Conservation (phyloP, 1,139 yeast species). For the Geotrichum australiense region DNA sequence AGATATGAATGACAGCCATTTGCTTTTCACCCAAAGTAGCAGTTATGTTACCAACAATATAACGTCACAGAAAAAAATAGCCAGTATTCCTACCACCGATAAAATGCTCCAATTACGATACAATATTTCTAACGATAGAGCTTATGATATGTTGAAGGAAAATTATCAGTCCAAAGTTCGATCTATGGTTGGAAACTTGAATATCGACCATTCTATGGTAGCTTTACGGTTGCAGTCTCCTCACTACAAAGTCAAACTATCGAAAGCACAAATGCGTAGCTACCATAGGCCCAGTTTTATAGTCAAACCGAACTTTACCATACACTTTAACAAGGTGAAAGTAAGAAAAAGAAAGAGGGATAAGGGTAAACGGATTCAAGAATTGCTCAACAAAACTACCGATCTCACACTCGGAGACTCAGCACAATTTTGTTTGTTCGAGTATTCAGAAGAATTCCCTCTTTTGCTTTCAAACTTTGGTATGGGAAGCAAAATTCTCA, state of each 20-base stretch:
- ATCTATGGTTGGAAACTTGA: conserved; percentile 84
- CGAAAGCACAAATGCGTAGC: conserved; percentile 62
- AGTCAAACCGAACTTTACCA: conserved; percentile 69
- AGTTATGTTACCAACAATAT: conserved; percentile 27
- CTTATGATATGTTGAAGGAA: conserved; percentile 73
- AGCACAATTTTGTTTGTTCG: conserved; percentile 69
- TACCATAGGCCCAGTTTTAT: conserved; percentile 76
- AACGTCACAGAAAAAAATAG: conserved; percentile 27
- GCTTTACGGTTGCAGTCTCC: conserved; percentile 87
- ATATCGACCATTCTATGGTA: conserved; percentile 86
- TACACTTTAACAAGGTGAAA: conserved; percentile 70
- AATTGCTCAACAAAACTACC: conserved; percentile 59
- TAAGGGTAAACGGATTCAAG: conserved; percentile 71
- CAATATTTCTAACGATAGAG: conserved; percentile 81
- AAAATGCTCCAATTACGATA: conserved; percentile 49
- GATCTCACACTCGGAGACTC: conserved; percentile 84
- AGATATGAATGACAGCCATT: conserved; percentile 82
- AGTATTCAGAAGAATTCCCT: conserved; percentile 88
- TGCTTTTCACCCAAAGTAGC: conserved; percentile 46
- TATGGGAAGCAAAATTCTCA: conserved; percentile 91
- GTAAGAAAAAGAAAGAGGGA: conserved; percentile 85
- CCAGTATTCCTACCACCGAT: conserved; percentile 43
- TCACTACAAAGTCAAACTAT: conserved; percentile 72
- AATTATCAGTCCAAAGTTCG: conserved; percentile 90
- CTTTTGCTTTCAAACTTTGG: conserved; percentile 80